phyloP scores from a whole-genome alignment of 805 yeast genomes.

The Vanderwaltozyma tropicalis region DNA sequence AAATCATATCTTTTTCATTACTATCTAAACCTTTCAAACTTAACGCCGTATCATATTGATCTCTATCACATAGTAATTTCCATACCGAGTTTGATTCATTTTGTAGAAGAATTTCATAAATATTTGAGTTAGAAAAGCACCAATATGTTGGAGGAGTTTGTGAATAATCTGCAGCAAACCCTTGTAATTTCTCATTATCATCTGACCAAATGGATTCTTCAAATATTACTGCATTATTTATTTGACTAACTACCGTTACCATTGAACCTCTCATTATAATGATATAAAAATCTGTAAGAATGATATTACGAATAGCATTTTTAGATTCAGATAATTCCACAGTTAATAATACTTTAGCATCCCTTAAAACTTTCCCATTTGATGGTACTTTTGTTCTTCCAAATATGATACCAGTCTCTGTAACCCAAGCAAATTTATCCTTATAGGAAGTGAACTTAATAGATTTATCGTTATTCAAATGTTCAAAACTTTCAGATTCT shows the following conservation, averaged over 20 bases:
- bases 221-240: conserved; percentile 39
- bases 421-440: conserved; percentile 37
- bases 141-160: conserved; percentile 49
- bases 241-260: conserved; percentile 38
- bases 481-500: conserved; percentile 32
- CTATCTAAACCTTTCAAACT: conserved; percentile 28
- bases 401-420: conserved; percentile 37
- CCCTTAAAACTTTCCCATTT: conserved; percentile 13
- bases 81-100: conserved; percentile 70
- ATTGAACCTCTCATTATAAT: conserved; percentile 36
- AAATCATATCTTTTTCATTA: conserved; percentile 38
- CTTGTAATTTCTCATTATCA: conserved; percentile 30
- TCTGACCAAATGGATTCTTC: conserved; percentile 28
- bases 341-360: conserved; percentile 32
- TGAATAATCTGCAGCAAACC: conserved; percentile 40
- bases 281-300: conserved; percentile 46
- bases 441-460: conserved; percentile 24
- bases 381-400: conserved; percentile 25
- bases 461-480: conserved; percentile 25
- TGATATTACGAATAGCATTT: conserved; percentile 30
- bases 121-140: conserved; percentile 50
- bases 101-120: conserved; percentile 62
- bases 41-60: conserved; percentile 58
- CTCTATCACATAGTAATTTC: conserved; percentile 45
- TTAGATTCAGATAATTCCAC: conserved; percentile 31